Evolutionary conservation across 306 rosid genomes (phyloP), one percentile per base, ranked within the genome.

Genomic region (Sindora glabra): DNA sequence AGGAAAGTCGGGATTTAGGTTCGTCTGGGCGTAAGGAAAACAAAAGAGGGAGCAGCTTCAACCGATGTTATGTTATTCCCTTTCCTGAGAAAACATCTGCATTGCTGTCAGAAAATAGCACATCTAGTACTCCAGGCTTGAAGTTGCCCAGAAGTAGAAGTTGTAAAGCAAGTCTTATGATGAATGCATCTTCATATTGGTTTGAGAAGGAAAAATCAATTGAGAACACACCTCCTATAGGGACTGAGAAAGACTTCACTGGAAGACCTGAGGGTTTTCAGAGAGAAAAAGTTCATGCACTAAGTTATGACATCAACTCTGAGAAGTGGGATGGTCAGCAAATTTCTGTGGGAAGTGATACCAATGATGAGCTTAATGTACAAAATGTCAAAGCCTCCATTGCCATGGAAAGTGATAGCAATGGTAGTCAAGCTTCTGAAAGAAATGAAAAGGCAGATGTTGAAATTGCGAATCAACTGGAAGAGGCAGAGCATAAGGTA

Each of bases 61-160:
- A 29, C 52, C 55, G 64, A 46, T 61, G 38, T 73, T n/a, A n/a
- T n/a, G 67, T 45, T 57, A 48, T 78, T 76, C 69, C 78, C 46
- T 67, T 86, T 18, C 81, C 79, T 5, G 77, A 81, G 37, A 76
- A 67, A 70, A 60, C 49, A 21, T 73, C 79, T 71, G 78, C 83
- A 4, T 69, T 78, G 79, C 50, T 34, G 33, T 40, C 65, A 27
- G 81, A 72, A 58, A 62, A 57, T 16, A 70, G 59, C 44, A 39
- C 40, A 16, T 56, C 68, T 34, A 62, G 68, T 59, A 69, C 80
- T 65, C 70, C 77, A 49, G 24, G 57, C 30, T 52, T 71, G 67
- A 77, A 46, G 64, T 56, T 82, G 37, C 69, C 74, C 48, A 79
- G 83, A 74, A 94, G 91, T 74, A 80, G 84, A 73, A 94, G 95